These are phyloP conservation scores for Geranium brycei DNA, from an alignment of 345 rosid genomes.

Conservation along the genomic window DNA sequence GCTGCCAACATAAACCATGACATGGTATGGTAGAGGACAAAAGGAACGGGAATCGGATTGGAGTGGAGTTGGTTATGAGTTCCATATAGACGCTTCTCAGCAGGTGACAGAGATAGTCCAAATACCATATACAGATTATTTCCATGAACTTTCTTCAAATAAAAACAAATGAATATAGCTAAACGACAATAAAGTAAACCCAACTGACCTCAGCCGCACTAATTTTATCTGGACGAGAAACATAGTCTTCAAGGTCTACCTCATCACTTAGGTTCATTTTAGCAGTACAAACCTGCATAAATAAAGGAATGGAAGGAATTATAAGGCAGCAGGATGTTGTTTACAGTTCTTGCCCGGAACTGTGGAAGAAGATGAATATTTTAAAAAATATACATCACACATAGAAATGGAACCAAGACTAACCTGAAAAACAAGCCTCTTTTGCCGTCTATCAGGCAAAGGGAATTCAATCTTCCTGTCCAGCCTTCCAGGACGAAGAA, in stretches of 20 bases:
- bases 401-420: background rate
- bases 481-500: constrained; percentile 94
- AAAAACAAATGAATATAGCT: too few species aligned
- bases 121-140: too few species aligned
- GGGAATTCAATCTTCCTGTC: constrained; percentile 93
- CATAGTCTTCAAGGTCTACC: constrained; percentile 98
- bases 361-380: background rate
- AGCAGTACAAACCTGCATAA: constrained; percentile 83
- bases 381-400: background rate
- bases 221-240: constrained; percentile 94
- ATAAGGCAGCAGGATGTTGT: too few species aligned
- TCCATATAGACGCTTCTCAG: too few species aligned
- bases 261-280: constrained; percentile 95
- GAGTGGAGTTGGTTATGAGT: too few species aligned
- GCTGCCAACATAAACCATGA: too few species aligned
- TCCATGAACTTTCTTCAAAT: too few species aligned
- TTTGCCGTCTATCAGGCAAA: constrained; percentile 91
- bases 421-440: constrained; percentile 98
- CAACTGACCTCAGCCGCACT: constrained; percentile 97
- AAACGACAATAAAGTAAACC: background rate
- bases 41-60: too few species aligned
- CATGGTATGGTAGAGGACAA: too few species aligned
- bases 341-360: too few species aligned
- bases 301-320: background rate
- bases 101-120: too few species aligned